Evolutionary conservation across 2,329 filamentous ascomycete genomes (phyloP).

Genomic region (Diplodia mutila): DNA sequence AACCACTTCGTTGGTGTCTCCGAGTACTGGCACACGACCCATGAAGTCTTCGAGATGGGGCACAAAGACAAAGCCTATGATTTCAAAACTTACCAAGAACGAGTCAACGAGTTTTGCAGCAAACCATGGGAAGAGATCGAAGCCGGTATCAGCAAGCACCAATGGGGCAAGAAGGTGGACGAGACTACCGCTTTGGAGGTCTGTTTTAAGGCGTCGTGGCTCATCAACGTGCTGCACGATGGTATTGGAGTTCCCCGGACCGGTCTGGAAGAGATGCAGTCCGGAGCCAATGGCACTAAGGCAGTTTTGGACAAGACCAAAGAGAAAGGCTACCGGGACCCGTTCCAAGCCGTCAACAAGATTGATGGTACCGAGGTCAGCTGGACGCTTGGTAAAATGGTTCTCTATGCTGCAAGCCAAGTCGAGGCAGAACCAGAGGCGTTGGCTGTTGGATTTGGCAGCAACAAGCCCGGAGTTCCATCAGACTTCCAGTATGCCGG

Average conservation of each 20-base stretch:
- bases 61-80: constrained; percentile 83
- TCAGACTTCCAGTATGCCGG: constrained; percentile 84
- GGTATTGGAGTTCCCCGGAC: constrained; percentile 91
- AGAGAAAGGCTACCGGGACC: constrained; percentile 74
- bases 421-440: constrained; percentile 55
- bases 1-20: constrained; percentile 98
- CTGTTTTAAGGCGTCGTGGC: constrained; percentile 97
- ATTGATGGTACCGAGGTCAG: constrained; percentile 90
- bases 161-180: constrained; percentile 76
- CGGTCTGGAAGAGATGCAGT: constrained; percentile 68
- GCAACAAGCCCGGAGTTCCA: constrained; percentile 71
- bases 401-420: constrained; percentile 91
- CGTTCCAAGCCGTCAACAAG: constrained; percentile 92
- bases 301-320: constrained; percentile 69
- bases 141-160: constrained; percentile 63
- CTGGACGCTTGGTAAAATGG: constrained; percentile 96
- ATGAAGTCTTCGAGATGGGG: constrained; percentile 83
- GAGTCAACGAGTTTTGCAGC: constrained; percentile 82
- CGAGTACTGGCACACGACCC: constrained; percentile 98
- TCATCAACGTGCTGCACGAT: constrained; percentile 94
- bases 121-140: constrained; percentile 80
- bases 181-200: constrained; percentile 77
- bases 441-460: constrained; percentile 89
- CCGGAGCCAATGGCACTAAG: constrained; percentile 71
- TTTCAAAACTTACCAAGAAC: constrained; percentile 83